Conservation (phyloP, 2,329 filamentous ascomycete genomes). For the Aspergillus costaricaensis region DNA sequence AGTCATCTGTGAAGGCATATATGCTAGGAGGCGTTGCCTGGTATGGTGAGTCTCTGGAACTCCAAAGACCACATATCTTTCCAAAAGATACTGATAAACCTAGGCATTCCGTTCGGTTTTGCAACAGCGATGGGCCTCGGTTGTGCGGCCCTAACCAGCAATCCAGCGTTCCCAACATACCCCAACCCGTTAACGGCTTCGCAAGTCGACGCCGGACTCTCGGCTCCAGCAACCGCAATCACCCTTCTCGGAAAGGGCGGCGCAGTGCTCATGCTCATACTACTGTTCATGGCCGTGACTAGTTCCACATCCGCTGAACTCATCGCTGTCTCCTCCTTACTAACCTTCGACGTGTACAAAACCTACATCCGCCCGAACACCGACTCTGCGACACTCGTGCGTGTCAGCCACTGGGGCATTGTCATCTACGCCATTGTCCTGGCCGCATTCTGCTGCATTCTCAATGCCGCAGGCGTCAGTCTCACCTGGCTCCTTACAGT, state of each 20-base stretch:
- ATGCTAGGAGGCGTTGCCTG: slow-evolving; percentile 45
- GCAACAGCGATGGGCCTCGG: slow-evolving; percentile 52
- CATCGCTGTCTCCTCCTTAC: slow-evolving; percentile 54
- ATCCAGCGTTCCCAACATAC: slow-evolving; percentile 54
- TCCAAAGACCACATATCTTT: too few relatives aligned
- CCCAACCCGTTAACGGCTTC: slow-evolving; percentile 38
- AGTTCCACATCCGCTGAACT: slow-evolving; percentile 54
- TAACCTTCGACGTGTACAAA: slow-evolving; percentile 56
- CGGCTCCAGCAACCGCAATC: slow-evolving; percentile 37
- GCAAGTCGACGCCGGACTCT: slow-evolving; percentile 37
- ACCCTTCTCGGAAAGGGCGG: slow-evolving; percentile 42
- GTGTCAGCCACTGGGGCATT: slow-evolving; percentile 54
- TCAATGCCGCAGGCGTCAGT: slow-evolving; percentile 41
- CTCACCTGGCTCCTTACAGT: slow-evolving; percentile 46
- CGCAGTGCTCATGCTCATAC: slow-evolving; percentile 35
- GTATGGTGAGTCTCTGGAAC: slow-evolving; percentile 29
- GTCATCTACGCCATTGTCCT: slow-evolving; percentile 52
- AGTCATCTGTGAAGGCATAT: slow-evolving; percentile 47
- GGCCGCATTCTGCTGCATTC: slow-evolving; percentile 36
- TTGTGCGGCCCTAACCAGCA: slow-evolving; percentile 48
- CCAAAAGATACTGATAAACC: too few relatives aligned
- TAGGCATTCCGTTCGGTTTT: slow-evolving; percentile 51
- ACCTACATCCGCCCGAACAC: slow-evolving; percentile 50
- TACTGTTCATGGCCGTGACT: slow-evolving; percentile 45
- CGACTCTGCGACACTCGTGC: slow-evolving; percentile 50